Conservation (phyloP, 139 green algal genomes). For the Micromonas commoda region DNA sequence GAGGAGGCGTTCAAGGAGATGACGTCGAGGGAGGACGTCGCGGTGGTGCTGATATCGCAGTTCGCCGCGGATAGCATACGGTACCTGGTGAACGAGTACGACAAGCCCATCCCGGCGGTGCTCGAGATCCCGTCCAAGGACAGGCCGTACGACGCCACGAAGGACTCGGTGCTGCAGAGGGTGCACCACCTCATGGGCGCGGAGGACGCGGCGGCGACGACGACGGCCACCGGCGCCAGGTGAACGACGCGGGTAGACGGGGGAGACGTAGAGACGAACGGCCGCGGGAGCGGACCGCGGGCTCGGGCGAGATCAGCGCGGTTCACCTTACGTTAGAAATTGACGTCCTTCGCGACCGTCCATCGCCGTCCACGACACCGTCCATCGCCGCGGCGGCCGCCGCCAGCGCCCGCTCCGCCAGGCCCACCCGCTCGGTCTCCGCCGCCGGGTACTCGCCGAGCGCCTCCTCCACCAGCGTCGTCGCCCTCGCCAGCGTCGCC, state of each 20-base stretch:
- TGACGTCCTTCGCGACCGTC: too few relatives aligned
- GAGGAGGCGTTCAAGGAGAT: slow-evolving; percentile 92
- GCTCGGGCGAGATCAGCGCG: too few relatives aligned
- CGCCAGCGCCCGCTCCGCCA: not conserved
- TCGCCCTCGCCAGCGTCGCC: not conserved
- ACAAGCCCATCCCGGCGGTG: slow-evolving; percentile 79
- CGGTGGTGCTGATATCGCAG: slow-evolving; percentile 93
- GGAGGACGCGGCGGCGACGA: slow-evolving; percentile 15
- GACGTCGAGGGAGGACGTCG: slow-evolving; percentile 81
- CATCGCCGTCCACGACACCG: too few relatives aligned
- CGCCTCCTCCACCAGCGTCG: not conserved
- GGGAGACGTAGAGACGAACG: too few relatives aligned
- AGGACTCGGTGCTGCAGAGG: slow-evolving; percentile 82
- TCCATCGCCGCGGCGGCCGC: not conserved
- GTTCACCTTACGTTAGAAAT: too few relatives aligned
- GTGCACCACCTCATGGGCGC: slow-evolving; percentile 86
- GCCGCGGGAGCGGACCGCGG: too few relatives aligned
- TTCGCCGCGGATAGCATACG: slow-evolving; percentile 78
- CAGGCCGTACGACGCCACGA: slow-evolving; percentile 85
- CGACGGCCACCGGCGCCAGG: too few relatives aligned
- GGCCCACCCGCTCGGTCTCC: not conserved
- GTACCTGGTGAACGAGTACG: slow-evolving; percentile 67
- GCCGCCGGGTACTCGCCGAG: not conserved
- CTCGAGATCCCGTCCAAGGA: slow-evolving; percentile 87
- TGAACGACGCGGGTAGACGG: too few relatives aligned